Evolutionary conservation across 495 filamentous ascomycete genomes (phyloP).

Genomic region (Cryomyces antarcticus): DNA sequence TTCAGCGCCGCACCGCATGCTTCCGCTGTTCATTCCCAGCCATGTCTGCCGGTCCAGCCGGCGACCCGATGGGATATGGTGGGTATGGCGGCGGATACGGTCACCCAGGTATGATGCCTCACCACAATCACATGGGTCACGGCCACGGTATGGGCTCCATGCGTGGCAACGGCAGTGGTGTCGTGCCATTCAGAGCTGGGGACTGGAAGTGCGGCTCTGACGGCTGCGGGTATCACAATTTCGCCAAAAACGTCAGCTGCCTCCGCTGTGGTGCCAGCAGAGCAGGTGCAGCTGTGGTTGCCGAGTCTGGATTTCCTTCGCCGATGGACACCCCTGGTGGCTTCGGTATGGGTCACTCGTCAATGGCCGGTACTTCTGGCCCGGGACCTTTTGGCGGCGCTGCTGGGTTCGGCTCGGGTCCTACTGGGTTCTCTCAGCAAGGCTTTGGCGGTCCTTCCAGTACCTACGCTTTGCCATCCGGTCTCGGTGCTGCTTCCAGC

Average conservation of each 20-base stretch:
- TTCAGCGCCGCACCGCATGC: conserved; percentile 92
- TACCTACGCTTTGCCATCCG: conserved; percentile 81
- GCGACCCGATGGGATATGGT: conserved; percentile 48
- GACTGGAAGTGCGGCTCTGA: conserved; percentile 98
- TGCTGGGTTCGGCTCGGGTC: conserved; percentile 45
- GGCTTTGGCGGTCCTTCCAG: conserved; percentile 76
- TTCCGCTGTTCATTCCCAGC: conserved; percentile 98
- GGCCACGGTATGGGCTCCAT: conserved; percentile 55
- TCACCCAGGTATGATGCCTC: conserved; percentile 60
- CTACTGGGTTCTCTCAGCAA: conserved; percentile 50
- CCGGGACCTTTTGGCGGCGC: conserved; percentile 59
- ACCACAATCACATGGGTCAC: conserved; percentile 59
- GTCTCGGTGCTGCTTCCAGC: conserved; percentile 50
- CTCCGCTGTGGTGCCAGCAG: conserved; percentile 89
- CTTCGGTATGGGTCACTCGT: conserved; percentile 46
- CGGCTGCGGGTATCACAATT: conserved; percentile 97
- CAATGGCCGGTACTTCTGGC: conserved; percentile 69
- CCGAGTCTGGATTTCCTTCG: conserved; percentile 79
- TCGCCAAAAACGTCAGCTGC: conserved; percentile 97
- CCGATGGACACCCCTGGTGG: conserved; percentile 69
- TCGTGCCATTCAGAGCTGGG: conserved; percentile 91
- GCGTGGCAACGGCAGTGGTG: conserved; percentile 57
- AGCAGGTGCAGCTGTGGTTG: conserved; percentile 78
- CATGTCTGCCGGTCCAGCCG: conserved; percentile 51
- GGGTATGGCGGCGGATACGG: conserved; percentile 47